Base-by-base conservation (phyloP, 164 flowering plant species). In the Taxillus chinensis region DNA sequence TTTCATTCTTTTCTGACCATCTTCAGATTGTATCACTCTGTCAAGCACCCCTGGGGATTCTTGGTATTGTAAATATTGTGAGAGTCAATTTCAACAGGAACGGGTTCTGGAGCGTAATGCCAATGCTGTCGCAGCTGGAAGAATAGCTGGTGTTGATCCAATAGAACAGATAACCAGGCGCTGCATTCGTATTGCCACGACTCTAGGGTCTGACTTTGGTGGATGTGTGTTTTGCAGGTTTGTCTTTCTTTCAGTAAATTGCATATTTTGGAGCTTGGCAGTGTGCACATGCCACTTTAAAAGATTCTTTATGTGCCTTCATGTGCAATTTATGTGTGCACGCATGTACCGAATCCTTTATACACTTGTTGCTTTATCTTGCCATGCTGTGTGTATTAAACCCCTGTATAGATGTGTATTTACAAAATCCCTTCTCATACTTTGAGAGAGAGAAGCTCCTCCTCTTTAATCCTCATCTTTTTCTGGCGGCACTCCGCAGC, bases 161-260 rank as follows among this genome's bases (percentile, higher is more conserved):
- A 68, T 89, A 13, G 88, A 81, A 62, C 78, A 87, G 65, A 83
- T 86, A 67, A 67, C 78, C 5, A 73, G 68, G 55, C 71, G 95
- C 45, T 85, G 93, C 81, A 86, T 83, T 61, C 90, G 98, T 12
- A 81, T 86, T 68, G 83, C 84, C 56, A 70, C 72, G 70, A 70
- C 74, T 27, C 67, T 59, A 37, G 85, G 65, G 54, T 52, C 65
- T 70, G 87, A 82, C 59, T 45, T 70, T 59, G 82, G 84, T 46
- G 87, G 84, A 62, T 93, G 98, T 66, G 80, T 66, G 2, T 55
- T 93, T 39, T 90, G 98, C 96, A 84, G 95, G 98, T 93, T 63
- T 40, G 38, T 13, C 43, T 11, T 39, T 40, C 4, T 8, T 5
- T 27, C 58, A 8, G 39, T 55, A 17, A 7, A n/a, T 55, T 17